phyloP scores from a whole-genome alignment of 371 early-diverging fungal species.

The Rhizopus sp. region DNA sequence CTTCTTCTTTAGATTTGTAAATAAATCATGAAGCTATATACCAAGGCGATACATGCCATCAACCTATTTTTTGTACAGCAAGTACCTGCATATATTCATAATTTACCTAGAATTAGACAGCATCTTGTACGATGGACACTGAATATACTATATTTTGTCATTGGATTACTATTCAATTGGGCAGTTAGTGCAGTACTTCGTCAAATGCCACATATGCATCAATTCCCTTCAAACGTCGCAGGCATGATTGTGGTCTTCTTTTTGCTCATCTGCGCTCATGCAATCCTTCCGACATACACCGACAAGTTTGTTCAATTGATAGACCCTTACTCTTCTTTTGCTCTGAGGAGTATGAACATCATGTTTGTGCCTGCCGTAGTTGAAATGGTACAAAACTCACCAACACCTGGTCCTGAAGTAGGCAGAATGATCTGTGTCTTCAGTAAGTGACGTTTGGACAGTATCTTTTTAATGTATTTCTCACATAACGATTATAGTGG shows the following conservation, averaged over 20 bases:
- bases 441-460: constrained; percentile 13
- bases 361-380: constrained; percentile 34
- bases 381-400: constrained; percentile 20
- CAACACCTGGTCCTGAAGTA: constrained; percentile 28
- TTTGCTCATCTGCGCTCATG: constrained; percentile 16
- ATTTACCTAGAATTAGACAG: constrained; percentile 18
- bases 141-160: constrained; percentile 16
- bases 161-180: constrained; percentile 26
- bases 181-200: constrained; percentile 22
- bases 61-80: constrained; percentile 9
- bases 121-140: constrained; percentile 16
- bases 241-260: constrained; percentile 32
- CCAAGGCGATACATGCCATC: background rate
- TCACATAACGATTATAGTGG: constrained; percentile 11
- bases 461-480: background rate
- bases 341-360: constrained; percentile 30
- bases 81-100: constrained; percentile 18
- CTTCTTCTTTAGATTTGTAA: too few species aligned
- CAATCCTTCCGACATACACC: constrained; percentile 16
- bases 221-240: constrained; percentile 34
- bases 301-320: constrained; percentile 20
- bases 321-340: constrained; percentile 31
- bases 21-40: too few species aligned
- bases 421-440: constrained; percentile 35
- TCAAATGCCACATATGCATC: constrained; percentile 27